These are phyloP conservation scores for Debaryomyces singareniensis DNA, from an alignment of 1,139 yeast species.

Conservation along the genomic window DNA sequence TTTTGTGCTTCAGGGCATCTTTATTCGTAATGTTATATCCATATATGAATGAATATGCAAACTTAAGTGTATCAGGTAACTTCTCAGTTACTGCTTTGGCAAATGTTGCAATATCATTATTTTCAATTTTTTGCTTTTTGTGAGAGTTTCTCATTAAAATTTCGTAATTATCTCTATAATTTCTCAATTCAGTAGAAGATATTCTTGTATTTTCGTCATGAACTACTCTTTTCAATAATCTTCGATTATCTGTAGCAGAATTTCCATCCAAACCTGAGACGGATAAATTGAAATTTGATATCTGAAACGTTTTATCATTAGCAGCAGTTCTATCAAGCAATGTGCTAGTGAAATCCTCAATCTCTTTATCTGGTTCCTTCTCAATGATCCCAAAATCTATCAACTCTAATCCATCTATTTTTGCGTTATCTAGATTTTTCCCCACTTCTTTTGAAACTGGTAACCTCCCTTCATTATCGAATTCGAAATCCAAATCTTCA, in stretches of 20 bases:
- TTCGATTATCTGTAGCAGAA: conserved; percentile 1
- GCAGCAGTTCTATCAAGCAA: conserved; percentile 4
- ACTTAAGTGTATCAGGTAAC: conserved; percentile 3
- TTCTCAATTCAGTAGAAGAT: conserved; percentile 4
- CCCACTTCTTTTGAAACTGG: conserved; percentile 4
- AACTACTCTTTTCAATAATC: conserved; percentile 2
- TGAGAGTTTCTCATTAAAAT: conserved; percentile 2
- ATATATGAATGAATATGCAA: conserved; percentile 2
- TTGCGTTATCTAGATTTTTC: conserved; percentile 1
- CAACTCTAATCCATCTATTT: conserved; percentile 3
- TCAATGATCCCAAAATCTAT: conserved; percentile 5
- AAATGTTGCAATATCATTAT: neutral
- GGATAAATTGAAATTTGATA: conserved; percentile 5
- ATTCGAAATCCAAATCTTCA: conserved; percentile 9
- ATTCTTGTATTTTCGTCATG: conserved; percentile 3
- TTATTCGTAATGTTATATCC: conserved; percentile 1
- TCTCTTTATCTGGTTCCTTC: neutral
- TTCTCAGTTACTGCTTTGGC: conserved; percentile 1
- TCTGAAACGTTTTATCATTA: conserved; percentile 7
- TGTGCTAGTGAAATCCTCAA: conserved; percentile 3
- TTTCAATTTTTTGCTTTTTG: conserved; percentile 3
- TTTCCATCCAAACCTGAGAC: neutral
- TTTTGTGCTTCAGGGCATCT: neutral
- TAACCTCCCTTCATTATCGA: conserved; percentile 12
- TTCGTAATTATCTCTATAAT: conserved; percentile 3